Percentiles rank a stretch among this genome's conserved stretches.
phyloP scores from a whole-genome alignment of 1,284 basidiomycete genomes.

The Boletellus sp. region DNA sequence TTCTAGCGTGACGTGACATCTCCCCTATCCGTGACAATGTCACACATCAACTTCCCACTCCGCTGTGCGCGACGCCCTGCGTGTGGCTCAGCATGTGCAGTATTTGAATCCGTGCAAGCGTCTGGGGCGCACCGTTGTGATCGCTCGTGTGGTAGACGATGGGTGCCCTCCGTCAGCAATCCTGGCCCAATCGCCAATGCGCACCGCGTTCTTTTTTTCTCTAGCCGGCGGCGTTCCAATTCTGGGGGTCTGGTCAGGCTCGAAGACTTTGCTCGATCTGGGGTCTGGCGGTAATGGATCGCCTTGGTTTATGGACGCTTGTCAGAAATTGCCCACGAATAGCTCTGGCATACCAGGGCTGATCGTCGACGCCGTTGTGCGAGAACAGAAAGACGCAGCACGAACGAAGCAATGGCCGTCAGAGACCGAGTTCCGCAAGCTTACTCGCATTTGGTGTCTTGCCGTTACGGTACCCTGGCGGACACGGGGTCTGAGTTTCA shows the following conservation, averaged over 20 bases:
- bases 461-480: slow-evolving; percentile 30
- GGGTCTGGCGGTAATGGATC: neutral
- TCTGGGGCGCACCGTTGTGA: slow-evolving; percentile 5
- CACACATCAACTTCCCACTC: slow-evolving; percentile 21
- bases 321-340: neutral
- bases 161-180: neutral
- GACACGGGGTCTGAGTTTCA: slow-evolving; percentile 20
- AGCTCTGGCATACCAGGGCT: neutral
- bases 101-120: neutral
- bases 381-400: slow-evolving; percentile 19
- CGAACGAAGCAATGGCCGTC: slow-evolving; percentile 12
- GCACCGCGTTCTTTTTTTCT: neutral
- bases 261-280: too few relatives aligned
- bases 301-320: slow-evolving; percentile 6
- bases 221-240: slow-evolving; percentile 15
- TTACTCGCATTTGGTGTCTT: slow-evolving; percentile 27
- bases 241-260: slow-evolving; percentile 4
- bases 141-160: neutral
- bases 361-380: slow-evolving; percentile 6
- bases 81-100: neutral
- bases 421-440: slow-evolving; percentile 17
- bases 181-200: neutral
- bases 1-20: slow-evolving; percentile 24
- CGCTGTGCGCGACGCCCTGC: slow-evolving; percentile 8
- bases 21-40: slow-evolving; percentile 31